These are phyloP conservation scores for Plasmodium vivax DNA, from an alignment of 169 alveolate species.

Conservation along the genomic window DNA sequence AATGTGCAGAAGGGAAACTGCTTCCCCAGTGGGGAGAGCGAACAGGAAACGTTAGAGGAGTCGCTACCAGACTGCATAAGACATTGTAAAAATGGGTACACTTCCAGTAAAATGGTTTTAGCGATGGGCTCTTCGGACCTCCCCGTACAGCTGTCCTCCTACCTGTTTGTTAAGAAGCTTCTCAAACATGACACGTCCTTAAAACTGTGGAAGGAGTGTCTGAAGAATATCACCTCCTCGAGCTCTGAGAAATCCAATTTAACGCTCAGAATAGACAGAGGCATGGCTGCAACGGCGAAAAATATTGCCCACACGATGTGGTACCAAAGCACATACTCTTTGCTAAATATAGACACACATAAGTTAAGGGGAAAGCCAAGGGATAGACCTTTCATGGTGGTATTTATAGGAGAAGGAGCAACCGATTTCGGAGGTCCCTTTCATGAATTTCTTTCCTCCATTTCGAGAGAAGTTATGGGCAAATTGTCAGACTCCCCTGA, in stretches of 20 bases:
- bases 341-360: constrained; percentile 77
- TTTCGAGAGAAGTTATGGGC: constrained; percentile 91
- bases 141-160: constrained; percentile 77
- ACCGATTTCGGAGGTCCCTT: constrained; percentile 95
- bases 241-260: constrained; percentile 76
- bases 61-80: not conserved
- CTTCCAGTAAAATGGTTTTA: constrained; percentile 76
- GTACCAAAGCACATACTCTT: constrained; percentile 84
- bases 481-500: constrained; percentile 77
- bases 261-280: constrained; percentile 79
- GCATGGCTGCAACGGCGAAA: constrained; percentile 87
- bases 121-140: constrained; percentile 81
- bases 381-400: constrained; percentile 93
- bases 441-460: constrained; percentile 91
- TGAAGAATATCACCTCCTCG: constrained; percentile 75
- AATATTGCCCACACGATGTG: constrained; percentile 78
- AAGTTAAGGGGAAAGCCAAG: constrained; percentile 82
- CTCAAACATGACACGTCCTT: constrained; percentile 56
- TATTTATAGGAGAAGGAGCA: constrained; percentile 93
- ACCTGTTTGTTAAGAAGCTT: constrained; percentile 75
- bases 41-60: not conserved
- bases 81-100: constrained; percentile 43
- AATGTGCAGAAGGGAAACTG: not conserved
- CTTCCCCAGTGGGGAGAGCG: not conserved
- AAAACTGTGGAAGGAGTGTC: constrained; percentile 76